Percentiles rank a stretch among this genome's conserved stretches.
These are phyloP conservation scores for Filosporella fistucella DNA, from an alignment of 495 filamentous ascomycete species.

Conservation along the genomic window DNA sequence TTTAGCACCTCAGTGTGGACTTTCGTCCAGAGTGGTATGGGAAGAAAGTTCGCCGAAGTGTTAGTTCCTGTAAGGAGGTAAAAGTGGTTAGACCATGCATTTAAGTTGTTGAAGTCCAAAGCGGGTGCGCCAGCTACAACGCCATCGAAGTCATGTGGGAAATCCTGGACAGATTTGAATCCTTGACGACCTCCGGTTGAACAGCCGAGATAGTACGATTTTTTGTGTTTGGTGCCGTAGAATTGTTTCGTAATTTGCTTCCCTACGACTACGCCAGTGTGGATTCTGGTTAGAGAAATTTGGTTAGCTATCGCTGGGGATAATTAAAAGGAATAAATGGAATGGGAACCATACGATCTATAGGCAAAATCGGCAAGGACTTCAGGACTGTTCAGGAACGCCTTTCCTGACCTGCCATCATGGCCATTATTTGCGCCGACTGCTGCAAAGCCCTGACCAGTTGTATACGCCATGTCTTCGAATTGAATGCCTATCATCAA, in stretches of 20 bases:
- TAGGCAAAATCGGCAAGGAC: not conserved
- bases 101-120: slow-evolving; percentile 42
- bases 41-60: slow-evolving; percentile 25
- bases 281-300: slow-evolving; percentile 28
- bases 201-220: slow-evolving; percentile 54
- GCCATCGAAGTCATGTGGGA: slow-evolving; percentile 59
- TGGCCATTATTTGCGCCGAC: slow-evolving; percentile 54
- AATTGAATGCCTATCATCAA: slow-evolving; percentile 6
- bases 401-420: slow-evolving; percentile 40
- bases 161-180: slow-evolving; percentile 45
- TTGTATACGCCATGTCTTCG: slow-evolving; percentile 15
- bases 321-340: too few relatives aligned
- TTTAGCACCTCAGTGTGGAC: slow-evolving; percentile 54
- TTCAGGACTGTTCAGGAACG: not conserved
- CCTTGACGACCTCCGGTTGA: slow-evolving; percentile 57
- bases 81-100: slow-evolving; percentile 37
- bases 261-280: slow-evolving; percentile 43
- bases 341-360: too few relatives aligned
- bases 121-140: slow-evolving; percentile 56
- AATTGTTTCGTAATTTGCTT: slow-evolving; percentile 35
- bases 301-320: too few relatives aligned
- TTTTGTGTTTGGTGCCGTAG: slow-evolving; percentile 34
- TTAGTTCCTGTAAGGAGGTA: slow-evolving; percentile 35
- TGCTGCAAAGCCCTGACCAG: slow-evolving; percentile 47
- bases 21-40: slow-evolving; percentile 38